These are phyloP conservation scores for Apiospora rasikravindrae DNA, from an alignment of 2,329 filamentous ascomycete species.

Conservation along the genomic window DNA sequence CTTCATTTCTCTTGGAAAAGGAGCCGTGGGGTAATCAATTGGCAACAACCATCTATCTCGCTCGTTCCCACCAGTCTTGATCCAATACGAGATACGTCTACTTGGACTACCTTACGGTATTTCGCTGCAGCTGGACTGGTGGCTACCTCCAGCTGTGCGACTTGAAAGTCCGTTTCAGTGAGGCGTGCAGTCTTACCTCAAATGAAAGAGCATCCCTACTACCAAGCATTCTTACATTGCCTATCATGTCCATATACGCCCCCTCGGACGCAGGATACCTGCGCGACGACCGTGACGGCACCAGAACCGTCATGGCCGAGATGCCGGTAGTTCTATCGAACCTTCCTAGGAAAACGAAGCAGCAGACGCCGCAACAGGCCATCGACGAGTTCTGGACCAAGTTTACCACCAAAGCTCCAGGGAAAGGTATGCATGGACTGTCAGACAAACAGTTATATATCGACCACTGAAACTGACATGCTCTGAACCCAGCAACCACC, in stretches of 20 bases:
- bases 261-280: neutral
- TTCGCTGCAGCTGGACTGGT: neutral
- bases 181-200: neutral
- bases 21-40: neutral
- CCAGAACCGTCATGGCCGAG: constrained; percentile 18
- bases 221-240: neutral
- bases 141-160: neutral
- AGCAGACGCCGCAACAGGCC: constrained; percentile 67
- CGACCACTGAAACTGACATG: neutral
- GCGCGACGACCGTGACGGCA: neutral
- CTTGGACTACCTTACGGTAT: neutral
- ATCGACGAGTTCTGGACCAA: constrained; percentile 77
- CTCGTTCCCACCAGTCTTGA: neutral
- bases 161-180: neutral
- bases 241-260: constrained; percentile 12
- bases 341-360: constrained; percentile 45
- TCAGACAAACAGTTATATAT: neutral
- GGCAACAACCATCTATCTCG: neutral
- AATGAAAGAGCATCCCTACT: neutral
- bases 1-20: neutral
- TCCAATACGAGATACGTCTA: neutral
- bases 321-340: constrained; percentile 29
- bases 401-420: constrained; percentile 72
- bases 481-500: constrained; percentile 60
- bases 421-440: constrained; percentile 58